Base-by-base conservation (phyloP, 139 green algal genomes). In the Coelastrella sp. region DNA sequence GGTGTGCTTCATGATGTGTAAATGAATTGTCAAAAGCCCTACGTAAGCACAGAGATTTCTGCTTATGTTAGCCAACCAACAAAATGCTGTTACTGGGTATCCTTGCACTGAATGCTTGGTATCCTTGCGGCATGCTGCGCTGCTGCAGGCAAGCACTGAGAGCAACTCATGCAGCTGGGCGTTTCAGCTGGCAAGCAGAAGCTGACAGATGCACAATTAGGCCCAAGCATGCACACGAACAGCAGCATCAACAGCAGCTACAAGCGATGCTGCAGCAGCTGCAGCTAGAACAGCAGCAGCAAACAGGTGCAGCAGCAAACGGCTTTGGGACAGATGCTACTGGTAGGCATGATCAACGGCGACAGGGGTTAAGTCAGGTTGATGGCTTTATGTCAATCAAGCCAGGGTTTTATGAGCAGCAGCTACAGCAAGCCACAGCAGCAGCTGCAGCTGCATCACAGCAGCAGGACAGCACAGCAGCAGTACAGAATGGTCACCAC, bases 371-470 rank as follows among this genome's bases (percentile, higher is more conserved):
- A 58, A 32, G 22, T 19, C 85, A 90, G 85, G 57, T 56, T 13
- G 85, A 73, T 32, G 85, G 85, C 17, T 89, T 82, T 32, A 73
- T 81, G 73, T 82, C 57, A 73, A 73, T 90, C 13, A 90, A 90
- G 85, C 85, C 85, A 77, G 85, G 85, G 4, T 90, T 90, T 20
- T 90, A 90, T 11, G 85, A 90, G 74, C 85, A 90, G 85, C 85
- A 90, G 85, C n/a, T 90, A 22, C 85, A 90, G 73, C 85, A 76
- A 19, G 85, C 85, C 47, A 22, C 23, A 58, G 85, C 56, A 47
- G 23, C 73, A 84, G 85, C 58, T 73, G 74, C 19, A 10, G 58
- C 84, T 75, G 71, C 71, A 81, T 68, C 71, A 20, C 13, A 20
- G 32, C 59, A 32, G 82, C 58, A 68, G 3, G 19, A 10, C 3